Percentiles rank a stretch among this genome's conserved stretches.
These are phyloP conservation scores for Aspergillus piperis DNA, from an alignment of 2,329 filamentous ascomycete species.

Conservation along the genomic window DNA sequence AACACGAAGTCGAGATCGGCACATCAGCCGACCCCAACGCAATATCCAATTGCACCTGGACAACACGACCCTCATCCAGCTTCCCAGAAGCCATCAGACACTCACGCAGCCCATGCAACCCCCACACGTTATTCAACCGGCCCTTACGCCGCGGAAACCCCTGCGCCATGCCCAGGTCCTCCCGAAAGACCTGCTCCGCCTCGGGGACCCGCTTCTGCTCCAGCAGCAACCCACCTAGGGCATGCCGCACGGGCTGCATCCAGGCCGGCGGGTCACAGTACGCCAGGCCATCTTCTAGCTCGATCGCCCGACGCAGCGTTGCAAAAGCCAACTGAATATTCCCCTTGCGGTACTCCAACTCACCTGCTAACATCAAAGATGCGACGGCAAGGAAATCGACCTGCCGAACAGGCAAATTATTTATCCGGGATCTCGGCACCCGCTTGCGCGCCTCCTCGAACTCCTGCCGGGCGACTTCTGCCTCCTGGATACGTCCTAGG, in stretches of 20 bases:
- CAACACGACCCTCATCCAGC: constrained; percentile 45
- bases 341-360: constrained; percentile 66
- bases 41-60: constrained; percentile 50
- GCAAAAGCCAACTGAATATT: constrained; percentile 60
- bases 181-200: constrained; percentile 57
- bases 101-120: constrained; percentile 69
- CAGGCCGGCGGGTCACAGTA: constrained; percentile 74
- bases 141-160: constrained; percentile 61
- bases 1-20: constrained; percentile 58
- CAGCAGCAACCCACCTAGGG: constrained; percentile 66
- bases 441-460: constrained; percentile 62
- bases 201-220: constrained; percentile 61
- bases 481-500: background rate
- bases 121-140: constrained; percentile 72
- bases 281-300: constrained; percentile 60
- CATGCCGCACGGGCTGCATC: constrained; percentile 72
- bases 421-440: constrained; percentile 50
- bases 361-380: constrained; percentile 60
- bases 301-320: constrained; percentile 58
- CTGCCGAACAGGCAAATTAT: constrained; percentile 26
- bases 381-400: constrained; percentile 36
- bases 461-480: background rate
- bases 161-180: constrained; percentile 58
- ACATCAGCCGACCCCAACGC: constrained; percentile 61
- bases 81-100: constrained; percentile 59